Evolutionary conservation across 306 rosid genomes (phyloP).

Genomic region (Medicago arabica): DNA sequence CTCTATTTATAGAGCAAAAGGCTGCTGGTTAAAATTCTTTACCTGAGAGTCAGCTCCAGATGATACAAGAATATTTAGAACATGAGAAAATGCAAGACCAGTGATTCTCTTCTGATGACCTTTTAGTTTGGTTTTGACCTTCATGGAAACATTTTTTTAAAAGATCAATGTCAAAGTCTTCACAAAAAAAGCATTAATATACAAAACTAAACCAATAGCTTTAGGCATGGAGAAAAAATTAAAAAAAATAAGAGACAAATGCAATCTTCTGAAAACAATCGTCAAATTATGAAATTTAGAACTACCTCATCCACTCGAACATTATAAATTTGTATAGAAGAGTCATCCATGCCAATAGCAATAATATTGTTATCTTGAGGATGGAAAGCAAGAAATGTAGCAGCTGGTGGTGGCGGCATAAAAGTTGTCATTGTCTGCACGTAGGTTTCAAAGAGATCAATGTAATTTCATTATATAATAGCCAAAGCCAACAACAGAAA

Average conservation of each 20-base stretch:
- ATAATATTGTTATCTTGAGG: constrained; percentile 98
- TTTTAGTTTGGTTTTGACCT: constrained; percentile 93
- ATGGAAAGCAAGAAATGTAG: constrained; percentile 97
- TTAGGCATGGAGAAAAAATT: constrained; percentile 16
- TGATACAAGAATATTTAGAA: constrained; percentile 90
- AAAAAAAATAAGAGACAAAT: not conserved
- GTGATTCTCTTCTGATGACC: constrained; percentile 99
- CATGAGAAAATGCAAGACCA: constrained; percentile 93
- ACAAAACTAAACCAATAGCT: constrained; percentile 26
- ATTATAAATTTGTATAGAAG: constrained; percentile 93
- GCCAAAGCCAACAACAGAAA: not conserved
- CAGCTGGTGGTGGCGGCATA: constrained; percentile 99
- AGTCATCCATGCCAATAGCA: constrained; percentile 99
- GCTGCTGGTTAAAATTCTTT: constrained; percentile 38
- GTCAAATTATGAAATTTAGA: constrained; percentile 24
- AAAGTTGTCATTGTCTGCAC: constrained; percentile 98
- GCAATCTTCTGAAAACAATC: constrained; percentile 18
- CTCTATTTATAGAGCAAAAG: constrained; percentile 28
- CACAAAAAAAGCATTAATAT: not conserved
- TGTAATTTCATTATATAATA: constrained; percentile 26
- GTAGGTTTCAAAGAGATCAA: constrained; percentile 37
- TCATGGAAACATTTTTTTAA: constrained; percentile 37
- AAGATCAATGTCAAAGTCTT: constrained; percentile 30
- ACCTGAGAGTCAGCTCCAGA: constrained; percentile 99
- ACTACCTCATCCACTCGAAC: constrained; percentile 96